Evolutionary conservation across 2,329 filamentous ascomycete genomes (phyloP).

Genomic region (Rhynchosporium graminicola): DNA sequence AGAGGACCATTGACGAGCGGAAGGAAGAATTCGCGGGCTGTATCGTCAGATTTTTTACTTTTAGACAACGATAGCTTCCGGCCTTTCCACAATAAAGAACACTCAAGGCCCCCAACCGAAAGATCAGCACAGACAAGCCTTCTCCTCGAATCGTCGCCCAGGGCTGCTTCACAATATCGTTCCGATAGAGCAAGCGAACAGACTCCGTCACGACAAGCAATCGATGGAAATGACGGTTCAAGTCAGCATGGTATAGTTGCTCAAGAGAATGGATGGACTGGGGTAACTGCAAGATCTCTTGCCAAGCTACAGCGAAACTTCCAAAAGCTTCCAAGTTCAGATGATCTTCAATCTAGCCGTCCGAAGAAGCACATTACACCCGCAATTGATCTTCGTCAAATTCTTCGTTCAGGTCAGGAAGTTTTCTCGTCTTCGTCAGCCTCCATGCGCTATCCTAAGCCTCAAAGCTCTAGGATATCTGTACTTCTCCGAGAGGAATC

Average conservation of each 20-base stretch:
- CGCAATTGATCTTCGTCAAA: background rate
- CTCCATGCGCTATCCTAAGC: constrained; percentile 35
- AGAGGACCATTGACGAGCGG: background rate
- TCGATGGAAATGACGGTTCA: background rate
- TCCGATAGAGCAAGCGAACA: background rate
- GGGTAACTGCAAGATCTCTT: constrained; percentile 9
- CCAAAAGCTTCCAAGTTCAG: background rate
- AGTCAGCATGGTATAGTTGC: background rate
- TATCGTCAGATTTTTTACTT: constrained; percentile 38
- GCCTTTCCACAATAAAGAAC: background rate
- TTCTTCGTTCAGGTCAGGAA: constrained; percentile 6
- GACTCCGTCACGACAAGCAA: background rate
- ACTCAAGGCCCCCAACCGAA: background rate
- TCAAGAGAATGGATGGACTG: constrained; percentile 9
- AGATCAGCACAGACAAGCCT: background rate
- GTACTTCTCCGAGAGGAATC: constrained; percentile 29
- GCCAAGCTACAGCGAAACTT: constrained; percentile 6
- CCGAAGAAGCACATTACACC: background rate
- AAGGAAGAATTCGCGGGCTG: constrained; percentile 11
- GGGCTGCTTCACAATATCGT: background rate
- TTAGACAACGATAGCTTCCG: constrained; percentile 30
- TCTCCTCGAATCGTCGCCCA: background rate
- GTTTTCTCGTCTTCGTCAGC: constrained; percentile 29
- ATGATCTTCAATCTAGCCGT: background rate
- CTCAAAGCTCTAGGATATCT: constrained; percentile 32